Base-by-base conservation (phyloP, 2,329 filamentous ascomycete genomes). In the Colletotrichum gigasporum region DNA sequence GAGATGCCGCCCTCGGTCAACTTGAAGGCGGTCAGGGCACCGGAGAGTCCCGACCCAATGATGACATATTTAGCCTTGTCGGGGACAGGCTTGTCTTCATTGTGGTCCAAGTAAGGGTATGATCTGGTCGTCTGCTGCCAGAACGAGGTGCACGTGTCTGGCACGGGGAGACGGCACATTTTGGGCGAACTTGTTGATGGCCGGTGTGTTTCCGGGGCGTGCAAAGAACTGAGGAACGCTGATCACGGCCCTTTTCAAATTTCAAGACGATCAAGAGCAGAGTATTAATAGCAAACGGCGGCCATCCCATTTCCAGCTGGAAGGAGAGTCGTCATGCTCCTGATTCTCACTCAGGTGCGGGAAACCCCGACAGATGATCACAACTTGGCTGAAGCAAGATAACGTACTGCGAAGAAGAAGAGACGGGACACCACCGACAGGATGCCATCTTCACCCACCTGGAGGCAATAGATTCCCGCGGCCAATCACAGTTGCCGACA, bases 11-110 rank as follows among this genome's bases (percentile, higher is more conserved):
- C 69, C 51, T 78, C 70, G 55, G 55, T 20, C n/a, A 82, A 68
- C 35, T 79, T 73, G 67, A 73, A 81, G 2, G 78, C 74, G n/a
- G 76, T 78, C 14, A 80, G 62, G 0, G 74, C 75, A 2, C 79
- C 80, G 1, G 79, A 74, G 11, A 82, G 76, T 3, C 80, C 80
- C 4, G 79, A 80, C 20, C 80, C 79, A 35, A 82, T 78, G 39
- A 82, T 70, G 5, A 77, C 70, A 58, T 81, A 80, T 53, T 74
- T 72, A 2, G 67, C 65, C 2, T 69, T 64, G 11, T 63, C 32
- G 5, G 78, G 79, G 4, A 76, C 69, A 5, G 71, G 37, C 32
- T 56, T n/a, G 9, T 47, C n/a, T 5, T 56, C 62, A 66, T 82
- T 82, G n/a, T 73, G 69, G 57, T 80, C 73, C 6, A 82, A 73